phyloP scores from a whole-genome alignment of 192 early-diverging fungal genomes.

The Coemansia sp. region DNA sequence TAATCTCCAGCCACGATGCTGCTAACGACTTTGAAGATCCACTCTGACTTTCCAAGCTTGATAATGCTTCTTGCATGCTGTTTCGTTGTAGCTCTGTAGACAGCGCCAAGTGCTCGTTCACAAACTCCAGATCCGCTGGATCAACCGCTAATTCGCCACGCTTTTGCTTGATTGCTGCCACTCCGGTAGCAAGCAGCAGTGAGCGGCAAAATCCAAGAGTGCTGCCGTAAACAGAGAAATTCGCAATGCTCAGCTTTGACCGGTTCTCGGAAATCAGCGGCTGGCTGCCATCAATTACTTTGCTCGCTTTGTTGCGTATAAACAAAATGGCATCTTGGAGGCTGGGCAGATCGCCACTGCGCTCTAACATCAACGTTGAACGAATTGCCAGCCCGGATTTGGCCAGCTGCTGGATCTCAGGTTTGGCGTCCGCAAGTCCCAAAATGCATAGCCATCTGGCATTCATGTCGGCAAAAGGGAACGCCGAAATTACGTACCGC shows the following conservation, averaged over 20 bases:
- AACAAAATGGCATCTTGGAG: constrained; percentile 23
- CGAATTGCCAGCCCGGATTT: constrained; percentile 26
- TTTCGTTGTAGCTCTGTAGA: constrained; percentile 18
- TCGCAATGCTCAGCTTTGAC: neutral
- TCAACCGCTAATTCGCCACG: neutral
- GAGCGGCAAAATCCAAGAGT: constrained; percentile 36
- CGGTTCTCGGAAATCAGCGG: neutral
- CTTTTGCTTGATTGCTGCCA: neutral
- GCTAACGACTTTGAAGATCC: neutral
- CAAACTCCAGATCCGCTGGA: constrained; percentile 20
- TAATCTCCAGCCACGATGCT: constrained; percentile 17
- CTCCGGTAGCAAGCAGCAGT: constrained; percentile 28
- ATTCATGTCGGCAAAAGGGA: constrained; percentile 57
- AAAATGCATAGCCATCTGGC: constrained; percentile 68
- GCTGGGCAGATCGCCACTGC: constrained; percentile 9
- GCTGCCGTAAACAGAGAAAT: constrained; percentile 19
- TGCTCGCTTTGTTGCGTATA: constrained; percentile 5
- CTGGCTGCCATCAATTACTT: neutral
- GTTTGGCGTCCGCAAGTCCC: constrained; percentile 37
- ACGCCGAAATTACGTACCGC: constrained; percentile 62
- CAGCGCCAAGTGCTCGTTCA: constrained; percentile 25
- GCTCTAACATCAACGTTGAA: neutral
- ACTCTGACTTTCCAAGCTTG: neutral
- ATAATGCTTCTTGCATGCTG: constrained; percentile 25
- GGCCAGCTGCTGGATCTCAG: constrained; percentile 27